Conservation (phyloP, 495 filamentous ascomycete species). For the Trypethelium eluteriae region DNA sequence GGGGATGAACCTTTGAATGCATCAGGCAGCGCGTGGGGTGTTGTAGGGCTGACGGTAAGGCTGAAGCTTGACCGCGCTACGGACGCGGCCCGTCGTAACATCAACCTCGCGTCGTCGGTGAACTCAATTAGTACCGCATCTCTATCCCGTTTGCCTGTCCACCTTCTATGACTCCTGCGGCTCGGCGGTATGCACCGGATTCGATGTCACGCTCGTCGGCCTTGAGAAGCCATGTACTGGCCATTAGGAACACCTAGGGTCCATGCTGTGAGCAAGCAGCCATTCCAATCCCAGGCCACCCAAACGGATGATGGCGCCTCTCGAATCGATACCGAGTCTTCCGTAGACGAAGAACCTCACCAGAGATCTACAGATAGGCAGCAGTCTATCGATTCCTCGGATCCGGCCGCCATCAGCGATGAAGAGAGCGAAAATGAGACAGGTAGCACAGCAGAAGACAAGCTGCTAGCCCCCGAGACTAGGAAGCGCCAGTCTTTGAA, state of each 20-base stretch:
- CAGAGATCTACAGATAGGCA: background rate
- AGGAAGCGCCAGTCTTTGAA: slow-evolving; percentile 22
- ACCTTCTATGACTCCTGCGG: background rate
- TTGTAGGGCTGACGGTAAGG: no score
- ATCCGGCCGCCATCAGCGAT: slow-evolving; percentile 3
- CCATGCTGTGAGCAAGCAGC: slow-evolving; percentile 46
- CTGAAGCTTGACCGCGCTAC: no score
- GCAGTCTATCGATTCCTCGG: background rate
- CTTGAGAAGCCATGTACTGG: slow-evolving; percentile 82
- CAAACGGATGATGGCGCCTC: background rate
- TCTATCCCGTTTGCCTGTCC: background rate
- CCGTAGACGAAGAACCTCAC: background rate
- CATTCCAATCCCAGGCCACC: background rate
- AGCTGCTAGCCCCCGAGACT: slow-evolving; percentile 1
- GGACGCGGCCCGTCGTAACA: background rate
- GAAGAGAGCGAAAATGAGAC: slow-evolving; percentile 8
- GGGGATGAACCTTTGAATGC: background rate
- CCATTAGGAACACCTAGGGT: slow-evolving; percentile 83
- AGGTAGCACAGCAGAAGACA: background rate
- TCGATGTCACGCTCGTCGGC: background rate
- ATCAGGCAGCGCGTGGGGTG: background rate
- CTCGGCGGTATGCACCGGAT: background rate
- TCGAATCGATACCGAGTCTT: background rate
- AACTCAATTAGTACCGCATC: slow-evolving; percentile 1
- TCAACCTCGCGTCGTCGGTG: background rate